Percentiles rank a stretch among this genome's conserved stretches.
phyloP scores from a whole-genome alignment of 1,284 basidiomycete species.

The Kalmanozyma brasiliensis region DNA sequence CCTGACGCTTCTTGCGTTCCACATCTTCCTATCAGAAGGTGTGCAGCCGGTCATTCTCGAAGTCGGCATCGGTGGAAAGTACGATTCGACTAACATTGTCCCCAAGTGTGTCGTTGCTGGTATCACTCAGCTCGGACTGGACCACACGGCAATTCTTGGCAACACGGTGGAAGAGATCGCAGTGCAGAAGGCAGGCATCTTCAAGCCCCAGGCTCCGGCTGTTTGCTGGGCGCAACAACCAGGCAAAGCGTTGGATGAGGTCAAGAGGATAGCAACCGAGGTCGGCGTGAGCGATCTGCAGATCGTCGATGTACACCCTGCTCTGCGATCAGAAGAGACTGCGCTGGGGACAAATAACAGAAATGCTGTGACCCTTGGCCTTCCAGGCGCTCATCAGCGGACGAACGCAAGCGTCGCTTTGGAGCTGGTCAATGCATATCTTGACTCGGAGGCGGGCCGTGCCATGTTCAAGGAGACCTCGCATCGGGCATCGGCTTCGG shows the following conservation, averaged over 20 bases:
- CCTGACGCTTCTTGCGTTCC: conserved; percentile 90
- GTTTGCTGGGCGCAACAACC: conserved; percentile 86
- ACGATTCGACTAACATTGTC: conserved; percentile 96
- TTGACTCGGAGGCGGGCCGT: conserved; percentile 70
- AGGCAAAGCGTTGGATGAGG: conserved; percentile 75
- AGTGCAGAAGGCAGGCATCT: conserved; percentile 95
- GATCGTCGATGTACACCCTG: conserved; percentile 39
- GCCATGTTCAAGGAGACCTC: conserved; percentile 27
- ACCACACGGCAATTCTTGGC: conserved; percentile 91
- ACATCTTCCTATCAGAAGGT: conserved; percentile 82
- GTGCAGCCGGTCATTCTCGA: conserved; percentile 92
- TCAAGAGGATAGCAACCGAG: conserved; percentile 77
- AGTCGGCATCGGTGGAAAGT: conserved; percentile 93
- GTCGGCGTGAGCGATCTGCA: conserved; percentile 68
- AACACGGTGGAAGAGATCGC: conserved; percentile 91
- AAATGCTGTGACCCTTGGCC: conserved; percentile 71
- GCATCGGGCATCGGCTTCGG: conserved; percentile 1
- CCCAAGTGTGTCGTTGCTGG: conserved; percentile 89
- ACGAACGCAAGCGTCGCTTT: conserved; percentile 91
- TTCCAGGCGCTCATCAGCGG: conserved; percentile 87
- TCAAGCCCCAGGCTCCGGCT: conserved; percentile 88
- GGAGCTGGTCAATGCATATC: conserved; percentile 78
- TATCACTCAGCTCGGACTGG: conserved; percentile 88
- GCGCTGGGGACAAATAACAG: conserved; percentile 18
- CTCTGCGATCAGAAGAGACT: conserved; percentile 10